phyloP scores from a whole-genome alignment of 352 stramenopile genomes.

The Phytophthora kernoviae region DNA sequence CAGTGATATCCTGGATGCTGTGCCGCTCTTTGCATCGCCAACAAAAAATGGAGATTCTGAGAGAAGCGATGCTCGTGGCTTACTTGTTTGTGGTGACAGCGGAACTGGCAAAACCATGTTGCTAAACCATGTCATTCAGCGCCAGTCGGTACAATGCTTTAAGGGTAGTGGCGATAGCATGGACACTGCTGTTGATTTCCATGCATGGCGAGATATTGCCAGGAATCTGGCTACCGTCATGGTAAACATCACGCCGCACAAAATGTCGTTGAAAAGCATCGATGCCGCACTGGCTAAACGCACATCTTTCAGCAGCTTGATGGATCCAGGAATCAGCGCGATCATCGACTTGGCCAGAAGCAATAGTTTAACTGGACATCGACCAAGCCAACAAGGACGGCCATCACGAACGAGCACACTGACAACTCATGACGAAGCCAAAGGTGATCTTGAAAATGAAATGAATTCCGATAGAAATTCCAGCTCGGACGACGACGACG shows the following conservation, averaged over 20 bases:
- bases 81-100: slow-evolving; percentile 64
- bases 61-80: slow-evolving; percentile 32
- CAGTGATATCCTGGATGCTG: slow-evolving; percentile 49
- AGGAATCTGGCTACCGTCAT: slow-evolving; percentile 14
- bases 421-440: slow-evolving; percentile 28
- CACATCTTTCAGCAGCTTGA: background rate
- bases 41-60: slow-evolving; percentile 3
- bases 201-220: slow-evolving; percentile 58
- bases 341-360: slow-evolving; percentile 3
- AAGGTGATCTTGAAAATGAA: slow-evolving; percentile 12
- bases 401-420: slow-evolving; percentile 27
- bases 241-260: slow-evolving; percentile 17
- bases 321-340: slow-evolving; percentile 5
- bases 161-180: slow-evolving; percentile 62
- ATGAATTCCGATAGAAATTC: slow-evolving; percentile 10
- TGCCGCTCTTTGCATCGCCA: slow-evolving; percentile 53
- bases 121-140: slow-evolving; percentile 55
- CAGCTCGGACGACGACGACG: background rate
- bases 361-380: slow-evolving; percentile 15
- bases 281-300: slow-evolving; percentile 8
- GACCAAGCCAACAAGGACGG: slow-evolving; percentile 23
- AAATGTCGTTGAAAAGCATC: slow-evolving; percentile 18
- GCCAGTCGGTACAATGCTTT: slow-evolving; percentile 53
- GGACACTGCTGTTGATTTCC: slow-evolving; percentile 59
- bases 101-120: slow-evolving; percentile 76